A percentile compares a stretch with the other conserved stretches of the same genome.
Conservation (phyloP, 768 basidiomycete genomes). For the Suillus subaureus region DNA sequence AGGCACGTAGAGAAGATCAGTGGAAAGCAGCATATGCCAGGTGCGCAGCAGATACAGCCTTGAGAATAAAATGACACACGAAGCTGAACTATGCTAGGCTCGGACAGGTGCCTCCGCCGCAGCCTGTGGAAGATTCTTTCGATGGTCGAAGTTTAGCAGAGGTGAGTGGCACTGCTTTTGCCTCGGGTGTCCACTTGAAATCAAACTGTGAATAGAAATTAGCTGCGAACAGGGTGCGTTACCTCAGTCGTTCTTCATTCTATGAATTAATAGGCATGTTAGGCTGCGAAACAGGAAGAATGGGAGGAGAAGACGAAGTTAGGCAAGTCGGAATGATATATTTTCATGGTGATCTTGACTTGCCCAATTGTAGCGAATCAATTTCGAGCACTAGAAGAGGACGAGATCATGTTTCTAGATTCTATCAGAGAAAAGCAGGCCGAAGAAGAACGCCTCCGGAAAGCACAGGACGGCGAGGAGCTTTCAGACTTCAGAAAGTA, state of each 20-base stretch:
- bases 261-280: slow-evolving; percentile 16
- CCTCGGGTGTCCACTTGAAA: slow-evolving; percentile 9
- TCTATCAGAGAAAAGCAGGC: slow-evolving; percentile 76
- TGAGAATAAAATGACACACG: background rate
- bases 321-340: slow-evolving; percentile 30
- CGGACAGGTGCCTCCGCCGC: slow-evolving; percentile 82
- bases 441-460: slow-evolving; percentile 75
- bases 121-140: slow-evolving; percentile 72
- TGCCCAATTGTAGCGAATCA: slow-evolving; percentile 64
- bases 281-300: slow-evolving; percentile 92
- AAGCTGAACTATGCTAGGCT: slow-evolving; percentile 45
- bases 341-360: slow-evolving; percentile 12
- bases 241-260: slow-evolving; percentile 4
- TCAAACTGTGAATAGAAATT: slow-evolving; percentile 62
- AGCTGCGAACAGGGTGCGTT: slow-evolving; percentile 79
- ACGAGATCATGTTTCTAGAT: slow-evolving; percentile 88
- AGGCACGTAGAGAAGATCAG: slow-evolving; percentile 73
- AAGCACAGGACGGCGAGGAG: slow-evolving; percentile 77
- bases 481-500: slow-evolving; percentile 80
- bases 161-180: slow-evolving; percentile 49
- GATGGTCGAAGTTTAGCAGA: slow-evolving; percentile 89
- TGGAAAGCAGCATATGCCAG: slow-evolving; percentile 92
- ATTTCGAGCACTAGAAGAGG: slow-evolving; percentile 87
- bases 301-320: slow-evolving; percentile 91
- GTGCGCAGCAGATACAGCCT: slow-evolving; percentile 34